Conservation (phyloP, 1,284 basidiomycete species). For the Ganoderma lingzhi region DNA sequence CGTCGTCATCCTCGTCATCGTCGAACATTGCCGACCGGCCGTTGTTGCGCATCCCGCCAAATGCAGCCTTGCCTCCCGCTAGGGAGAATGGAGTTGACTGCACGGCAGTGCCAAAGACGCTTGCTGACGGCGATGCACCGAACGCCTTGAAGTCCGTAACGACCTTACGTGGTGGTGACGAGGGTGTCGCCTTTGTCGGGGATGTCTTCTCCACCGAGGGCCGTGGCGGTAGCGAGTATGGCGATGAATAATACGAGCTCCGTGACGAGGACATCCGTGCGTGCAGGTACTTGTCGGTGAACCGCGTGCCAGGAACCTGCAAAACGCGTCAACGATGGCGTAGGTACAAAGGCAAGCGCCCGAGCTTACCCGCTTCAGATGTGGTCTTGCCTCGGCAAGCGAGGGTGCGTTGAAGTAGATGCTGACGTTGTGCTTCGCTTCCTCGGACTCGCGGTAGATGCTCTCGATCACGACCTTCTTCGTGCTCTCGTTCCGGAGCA, state of each 20-base stretch:
- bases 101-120: conserved; percentile 84
- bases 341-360: neutral
- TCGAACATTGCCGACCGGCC: conserved; percentile 54
- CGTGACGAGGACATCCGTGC: conserved; percentile 69
- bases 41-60: conserved; percentile 68
- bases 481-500: conserved; percentile 94
- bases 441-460: conserved; percentile 92
- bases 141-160: conserved; percentile 91
- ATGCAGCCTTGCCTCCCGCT: conserved; percentile 82
- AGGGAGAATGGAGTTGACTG: conserved; percentile 80
- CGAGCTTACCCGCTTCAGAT: conserved; percentile 78
- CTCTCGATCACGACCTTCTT: conserved; percentile 97
- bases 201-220: conserved; percentile 45
- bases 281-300: conserved; percentile 93
- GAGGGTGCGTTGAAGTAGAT: conserved; percentile 84
- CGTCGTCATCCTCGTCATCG: conserved; percentile 61
- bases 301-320: conserved; percentile 90
- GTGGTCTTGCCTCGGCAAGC: conserved; percentile 79
- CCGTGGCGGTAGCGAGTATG: conserved; percentile 54
- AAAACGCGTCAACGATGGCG: conserved; percentile 14
- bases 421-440: conserved; percentile 90
- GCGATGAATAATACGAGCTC: conserved; percentile 57
- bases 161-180: conserved; percentile 82
- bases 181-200: conserved; percentile 47
- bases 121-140: conserved; percentile 76